Base-by-base conservation (phyloP, 78 protist species). In the Dictyostelium intermedium region DNA sequence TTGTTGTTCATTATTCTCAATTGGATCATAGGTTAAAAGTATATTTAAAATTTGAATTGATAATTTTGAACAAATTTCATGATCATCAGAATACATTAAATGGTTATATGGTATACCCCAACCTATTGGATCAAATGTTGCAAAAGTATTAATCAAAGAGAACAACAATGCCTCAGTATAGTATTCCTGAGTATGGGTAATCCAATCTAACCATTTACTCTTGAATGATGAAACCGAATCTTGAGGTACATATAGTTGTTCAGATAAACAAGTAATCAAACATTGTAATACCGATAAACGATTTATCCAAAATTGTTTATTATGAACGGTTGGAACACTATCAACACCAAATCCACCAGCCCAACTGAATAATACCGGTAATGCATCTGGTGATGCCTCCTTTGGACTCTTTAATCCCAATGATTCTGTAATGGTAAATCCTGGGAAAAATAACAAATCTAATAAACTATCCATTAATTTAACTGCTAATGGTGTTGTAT, bases 91-190 rank as follows among this genome's bases (percentile, higher is more conserved):
- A 79, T 77, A 94, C 86, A 94, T 72, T 7, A 94, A 4, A 23
- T 94, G 93, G n/a, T 94, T 94, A 72, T 94, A 94, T 11, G 96
- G 96, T 2, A 94, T 37, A 66, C 96, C 96, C 93, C 93, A 94
- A 11, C 96, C 96, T 6, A 94, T 61, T 56, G 95, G 92, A 37
- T 94, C 96, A 39, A 82, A 94, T 2, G 87, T 74, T 39, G 73
- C 70, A 69, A 81, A 78, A n/a, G 84, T 30, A 25, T 94, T 94
- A 13, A 94, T 53, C 41, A 94, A 32, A 20, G 96, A 82, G 27
- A 89, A 82, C 14, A 94, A 37, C 1, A 92, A 37, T 70, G 85
- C 20, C 8, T 84, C 96, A 5, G 96, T 82, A 63, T 92, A 78
- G 47, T 87, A 87, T 9, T 63, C 61, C 53, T 85, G 83, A 16